Percentiles rank a stretch among this genome's conserved stretches.
These are phyloP conservation scores for Austroboletus niveus DNA, from an alignment of 1,284 basidiomycete genomes.

Conservation along the genomic window DNA sequence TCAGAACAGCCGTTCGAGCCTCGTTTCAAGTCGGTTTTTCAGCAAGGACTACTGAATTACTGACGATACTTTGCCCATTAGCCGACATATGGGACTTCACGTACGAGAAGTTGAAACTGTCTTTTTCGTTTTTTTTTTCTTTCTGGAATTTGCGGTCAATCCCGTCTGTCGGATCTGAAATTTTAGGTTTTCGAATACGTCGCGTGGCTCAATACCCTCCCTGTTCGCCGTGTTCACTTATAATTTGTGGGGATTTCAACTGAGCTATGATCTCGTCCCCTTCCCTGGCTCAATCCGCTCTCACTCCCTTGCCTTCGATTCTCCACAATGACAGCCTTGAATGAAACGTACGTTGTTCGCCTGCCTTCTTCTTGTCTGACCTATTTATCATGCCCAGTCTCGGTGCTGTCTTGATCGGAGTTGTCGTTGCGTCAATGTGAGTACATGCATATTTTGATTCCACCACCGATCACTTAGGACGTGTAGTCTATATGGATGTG, in stretches of 20 bases:
- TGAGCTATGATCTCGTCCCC: neutral
- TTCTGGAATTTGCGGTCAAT: no score
- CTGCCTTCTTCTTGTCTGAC: neutral
- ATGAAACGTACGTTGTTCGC: conserved; percentile 17
- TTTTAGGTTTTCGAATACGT: neutral
- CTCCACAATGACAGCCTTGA: conserved; percentile 15
- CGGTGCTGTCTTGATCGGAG: conserved; percentile 49
- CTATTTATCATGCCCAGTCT: conserved; percentile 32
- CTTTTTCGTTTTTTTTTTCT: no score
- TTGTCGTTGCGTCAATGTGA: conserved; percentile 46
- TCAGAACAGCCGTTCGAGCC: no score
- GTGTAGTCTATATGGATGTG: conserved; percentile 53
- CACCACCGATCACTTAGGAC: neutral
- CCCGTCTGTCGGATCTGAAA: neutral
- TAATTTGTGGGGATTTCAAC: neutral
- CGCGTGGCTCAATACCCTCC: neutral
- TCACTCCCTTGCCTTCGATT: neutral
- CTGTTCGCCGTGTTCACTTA: neutral
- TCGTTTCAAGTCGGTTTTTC: no score
- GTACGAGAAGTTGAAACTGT: no score
- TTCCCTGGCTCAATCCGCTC: neutral
- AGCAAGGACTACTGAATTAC: no score
- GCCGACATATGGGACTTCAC: no score
- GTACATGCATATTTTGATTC: conserved; percentile 11
- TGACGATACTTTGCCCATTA: no score